Percentiles rank a stretch among this genome's conserved stretches.
Conservation (phyloP, 768 basidiomycete species). For the Leccinellum luteum region DNA sequence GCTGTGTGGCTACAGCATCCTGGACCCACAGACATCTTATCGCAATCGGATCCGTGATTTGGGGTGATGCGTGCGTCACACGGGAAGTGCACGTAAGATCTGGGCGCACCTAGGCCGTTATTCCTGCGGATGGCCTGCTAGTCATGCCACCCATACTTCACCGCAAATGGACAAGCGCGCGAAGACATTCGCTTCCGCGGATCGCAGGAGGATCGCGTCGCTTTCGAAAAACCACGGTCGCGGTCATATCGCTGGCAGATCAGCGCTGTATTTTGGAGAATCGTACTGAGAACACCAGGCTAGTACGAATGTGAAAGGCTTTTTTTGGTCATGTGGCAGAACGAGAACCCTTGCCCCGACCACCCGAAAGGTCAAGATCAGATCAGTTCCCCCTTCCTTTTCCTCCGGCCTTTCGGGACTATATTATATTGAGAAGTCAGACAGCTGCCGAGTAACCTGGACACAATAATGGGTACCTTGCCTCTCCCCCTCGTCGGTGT, state of each 20-base stretch:
- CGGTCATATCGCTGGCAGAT: constrained; percentile 9
- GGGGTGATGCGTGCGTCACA: background rate
- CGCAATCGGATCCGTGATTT: constrained; percentile 12
- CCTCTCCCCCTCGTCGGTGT: constrained; percentile 14
- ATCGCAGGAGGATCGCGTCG: constrained; percentile 2
- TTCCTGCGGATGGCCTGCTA: background rate
- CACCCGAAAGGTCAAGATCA: constrained; percentile 1
- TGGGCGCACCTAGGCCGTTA: background rate
- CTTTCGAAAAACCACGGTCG: constrained; percentile 2
- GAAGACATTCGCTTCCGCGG: constrained; percentile 9
- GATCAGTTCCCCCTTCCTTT: background rate
- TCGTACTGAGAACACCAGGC: constrained; percentile 14
- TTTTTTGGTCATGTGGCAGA: constrained; percentile 4
- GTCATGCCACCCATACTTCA: background rate
- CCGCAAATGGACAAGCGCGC: background rate
- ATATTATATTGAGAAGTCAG: constrained; percentile 8
- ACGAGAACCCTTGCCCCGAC: background rate
- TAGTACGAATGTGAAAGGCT: constrained; percentile 3
- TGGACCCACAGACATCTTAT: constrained; percentile 22
- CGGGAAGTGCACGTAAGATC: background rate
- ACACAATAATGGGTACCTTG: constrained; percentile 14
- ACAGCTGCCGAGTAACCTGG: background rate
- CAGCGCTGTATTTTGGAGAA: constrained; percentile 1
- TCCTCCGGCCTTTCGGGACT: background rate
- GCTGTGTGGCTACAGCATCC: constrained; percentile 19